These are phyloP conservation scores for Pseudoturritis turrita DNA, from an alignment of 345 rosid species.

Conservation along the genomic window DNA sequence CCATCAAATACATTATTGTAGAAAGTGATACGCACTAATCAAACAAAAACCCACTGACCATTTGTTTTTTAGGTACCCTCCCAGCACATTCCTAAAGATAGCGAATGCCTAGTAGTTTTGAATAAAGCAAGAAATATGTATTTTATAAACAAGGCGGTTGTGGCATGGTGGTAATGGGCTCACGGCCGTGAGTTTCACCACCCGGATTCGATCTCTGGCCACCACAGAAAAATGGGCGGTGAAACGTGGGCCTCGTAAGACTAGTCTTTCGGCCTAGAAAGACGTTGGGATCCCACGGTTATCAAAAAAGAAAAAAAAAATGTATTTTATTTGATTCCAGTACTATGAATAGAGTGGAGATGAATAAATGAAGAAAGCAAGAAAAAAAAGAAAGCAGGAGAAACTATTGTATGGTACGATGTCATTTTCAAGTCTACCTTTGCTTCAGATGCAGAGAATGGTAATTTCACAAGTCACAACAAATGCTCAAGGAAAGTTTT, in stretches of 20 bases:
- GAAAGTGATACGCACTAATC: background rate
- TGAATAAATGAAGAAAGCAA: constrained; percentile 5
- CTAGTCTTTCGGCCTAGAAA: too few species aligned
- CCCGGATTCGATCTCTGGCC: too few species aligned
- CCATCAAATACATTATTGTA: background rate
- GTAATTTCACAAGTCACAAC: constrained; percentile 1
- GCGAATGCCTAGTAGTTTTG: background rate
- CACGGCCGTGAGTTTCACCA: too few species aligned
- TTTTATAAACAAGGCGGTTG: too few species aligned
- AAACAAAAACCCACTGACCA: background rate
- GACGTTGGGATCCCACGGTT: too few species aligned
- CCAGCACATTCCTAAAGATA: background rate
- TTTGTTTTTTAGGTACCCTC: background rate
- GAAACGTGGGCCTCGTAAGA: too few species aligned
- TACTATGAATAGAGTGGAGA: background rate
- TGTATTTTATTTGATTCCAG: background rate
- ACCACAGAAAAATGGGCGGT: too few species aligned
- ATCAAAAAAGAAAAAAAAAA: too few species aligned
- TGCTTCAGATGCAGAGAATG: constrained; percentile 30
- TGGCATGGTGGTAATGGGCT: too few species aligned
- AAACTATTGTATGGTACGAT: constrained; percentile 16
- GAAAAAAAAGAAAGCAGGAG: background rate
- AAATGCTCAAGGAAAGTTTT: too few species aligned
- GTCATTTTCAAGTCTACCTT: constrained; percentile 24
- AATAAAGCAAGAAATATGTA: background rate